Conservation (phyloP, 495 filamentous ascomycete genomes). For the Neurospora sp. region DNA sequence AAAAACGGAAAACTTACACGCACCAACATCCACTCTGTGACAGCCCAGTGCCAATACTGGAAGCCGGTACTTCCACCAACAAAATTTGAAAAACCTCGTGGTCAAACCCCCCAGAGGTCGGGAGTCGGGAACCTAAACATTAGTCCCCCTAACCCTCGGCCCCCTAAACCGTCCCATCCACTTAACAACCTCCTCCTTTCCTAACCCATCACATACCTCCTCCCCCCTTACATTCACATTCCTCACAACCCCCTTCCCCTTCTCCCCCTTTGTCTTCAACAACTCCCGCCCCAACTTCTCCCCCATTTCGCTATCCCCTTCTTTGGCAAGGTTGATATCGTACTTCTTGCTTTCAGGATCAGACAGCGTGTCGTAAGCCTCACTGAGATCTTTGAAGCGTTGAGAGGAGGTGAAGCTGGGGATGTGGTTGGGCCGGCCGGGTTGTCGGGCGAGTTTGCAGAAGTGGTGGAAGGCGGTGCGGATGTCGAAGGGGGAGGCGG, state of each 20-base stretch:
- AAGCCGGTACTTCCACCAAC: neutral
- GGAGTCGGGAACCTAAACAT: neutral
- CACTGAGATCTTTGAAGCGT: neutral
- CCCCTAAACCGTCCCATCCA: neutral
- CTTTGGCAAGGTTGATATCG: neutral
- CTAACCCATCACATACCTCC: neutral
- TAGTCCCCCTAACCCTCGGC: neutral
- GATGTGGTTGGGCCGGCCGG: neutral
- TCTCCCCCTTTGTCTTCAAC: no score
- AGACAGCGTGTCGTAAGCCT: neutral
- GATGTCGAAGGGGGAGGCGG: neutral
- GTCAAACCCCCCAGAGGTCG: no score
- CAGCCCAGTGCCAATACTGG: neutral
- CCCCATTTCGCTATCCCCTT: neutral
- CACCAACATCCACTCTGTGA: neutral
- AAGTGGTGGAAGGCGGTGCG: neutral
- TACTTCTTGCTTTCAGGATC: neutral
- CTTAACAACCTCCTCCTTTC: neutral
- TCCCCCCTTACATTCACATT: no score
- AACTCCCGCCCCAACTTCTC: neutral
- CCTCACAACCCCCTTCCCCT: no score
- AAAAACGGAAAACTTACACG: neutral
- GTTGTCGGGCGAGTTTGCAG: neutral
- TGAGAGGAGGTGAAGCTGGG: neutral
- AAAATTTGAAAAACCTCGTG: no score